A percentile compares a stretch with the other conserved stretches of the same genome.
These are phyloP conservation scores for Diplocarpon rosae DNA, from an alignment of 2,329 filamentous ascomycete species.

Conservation along the genomic window DNA sequence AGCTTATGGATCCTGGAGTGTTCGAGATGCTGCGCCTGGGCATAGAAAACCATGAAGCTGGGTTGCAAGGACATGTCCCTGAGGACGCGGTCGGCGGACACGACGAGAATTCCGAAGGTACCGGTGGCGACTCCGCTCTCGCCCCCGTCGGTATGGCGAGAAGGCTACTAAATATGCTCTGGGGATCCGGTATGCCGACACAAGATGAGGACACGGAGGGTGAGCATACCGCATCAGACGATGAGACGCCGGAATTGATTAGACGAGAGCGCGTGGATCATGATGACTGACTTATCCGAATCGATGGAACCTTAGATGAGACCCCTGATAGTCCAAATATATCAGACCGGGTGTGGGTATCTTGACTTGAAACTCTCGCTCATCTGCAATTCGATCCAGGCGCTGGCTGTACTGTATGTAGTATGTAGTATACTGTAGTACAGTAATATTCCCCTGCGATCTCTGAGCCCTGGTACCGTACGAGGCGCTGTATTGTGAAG, in stretches of 20 bases:
- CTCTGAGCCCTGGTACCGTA: too few species aligned
- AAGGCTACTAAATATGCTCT: conserved; percentile 18
- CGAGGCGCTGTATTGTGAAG: too few species aligned
- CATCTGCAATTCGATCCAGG: too few species aligned
- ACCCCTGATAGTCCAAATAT: too few species aligned
- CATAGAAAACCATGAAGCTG: conserved; percentile 2
- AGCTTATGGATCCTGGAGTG: not conserved
- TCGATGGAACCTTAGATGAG: too few species aligned
- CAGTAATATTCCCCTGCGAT: too few species aligned
- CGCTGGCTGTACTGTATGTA: too few species aligned
- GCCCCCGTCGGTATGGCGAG: conserved; percentile 10
- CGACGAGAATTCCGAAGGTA: conserved; percentile 5
- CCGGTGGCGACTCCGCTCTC: conserved; percentile 1
- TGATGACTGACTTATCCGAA: too few species aligned
- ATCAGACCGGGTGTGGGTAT: too few species aligned
- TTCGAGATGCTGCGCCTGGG: conserved; percentile 3
- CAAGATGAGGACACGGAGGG: not conserved
- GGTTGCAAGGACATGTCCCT: not conserved
- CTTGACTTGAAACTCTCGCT: too few species aligned
- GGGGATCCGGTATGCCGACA: conserved; percentile 6
- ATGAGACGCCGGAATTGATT: conserved; percentile 8
- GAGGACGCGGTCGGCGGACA: too few species aligned
- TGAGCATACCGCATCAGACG: conserved; percentile 10
- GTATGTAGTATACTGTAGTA: too few species aligned
- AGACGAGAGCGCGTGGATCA: not conserved